Base-by-base conservation (phyloP, 2,329 filamentous ascomycete genomes). In the Domatiomyces globalis region DNA sequence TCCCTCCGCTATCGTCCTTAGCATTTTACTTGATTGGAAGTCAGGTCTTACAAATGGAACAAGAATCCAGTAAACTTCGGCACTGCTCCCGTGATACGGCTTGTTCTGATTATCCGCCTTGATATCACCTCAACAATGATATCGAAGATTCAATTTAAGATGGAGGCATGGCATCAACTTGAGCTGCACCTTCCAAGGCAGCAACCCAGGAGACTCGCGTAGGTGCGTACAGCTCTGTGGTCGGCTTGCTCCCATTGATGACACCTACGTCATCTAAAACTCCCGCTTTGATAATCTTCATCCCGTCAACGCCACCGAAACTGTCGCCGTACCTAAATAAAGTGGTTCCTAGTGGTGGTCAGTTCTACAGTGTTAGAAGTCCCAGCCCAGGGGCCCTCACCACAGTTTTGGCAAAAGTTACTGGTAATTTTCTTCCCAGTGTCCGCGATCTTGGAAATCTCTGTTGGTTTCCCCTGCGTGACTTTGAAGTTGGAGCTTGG, bases 381-480 rank as follows among this genome's bases (percentile, higher is more conserved):
- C n/a, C n/a, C n/a, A n/a, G n/a, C n/a, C n/a, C n/a, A n/a, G n/a
- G n/a, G n/a, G n/a, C 2, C 49, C 54, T 39, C 50, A 51, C 66
- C 67, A 58, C 67, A 69, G 20, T 69, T 65, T 2, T 60, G 51
- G 56, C 66, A 68, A 56, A 68, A 68, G 51, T 62, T 64, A 36
- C 63, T 68, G 51, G 52, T 63, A 12, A 69, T 63, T n/a, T 52
- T 4, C 42, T 65, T 67, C 44, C 66, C 67, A 47, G 63, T 66
- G 45, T 68, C 67, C 1, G 66, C 51, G 5, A 54, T 64, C 48
- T 68, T 69, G 15, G 58, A 49, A 18, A 68, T 58, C 56, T 59
- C 65, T 51, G 43, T 45, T 0, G 65, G 63, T 6, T 8, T 66
- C 8, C 67, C 67, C 18, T 42, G 39, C 1, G 60, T 49, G 52